Evolutionary conservation across 345 rosid genomes (phyloP), one percentile per base, ranked within the genome.

Genomic region (Eucalyptus fibrosa): DNA sequence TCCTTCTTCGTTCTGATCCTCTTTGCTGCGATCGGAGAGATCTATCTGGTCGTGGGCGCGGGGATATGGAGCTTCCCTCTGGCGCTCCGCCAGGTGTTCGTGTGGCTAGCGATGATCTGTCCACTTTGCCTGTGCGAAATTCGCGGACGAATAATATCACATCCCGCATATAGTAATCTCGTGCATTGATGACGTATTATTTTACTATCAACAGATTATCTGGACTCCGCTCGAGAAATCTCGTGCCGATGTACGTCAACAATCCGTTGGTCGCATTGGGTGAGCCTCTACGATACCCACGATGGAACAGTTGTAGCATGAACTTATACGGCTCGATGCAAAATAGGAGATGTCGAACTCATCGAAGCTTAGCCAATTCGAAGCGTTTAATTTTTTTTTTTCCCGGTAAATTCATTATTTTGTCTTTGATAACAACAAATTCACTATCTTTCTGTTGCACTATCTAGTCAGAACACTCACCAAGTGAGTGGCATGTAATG

Each of bases 171-270:
- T 40, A 3, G 30, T 77, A 12, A 26, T 40, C 85, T 40, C 30
- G 8, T 37, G 85, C 85, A 40, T 77, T 21, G 47, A 77, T 40
- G 83, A 40, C 42, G 26, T 77, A 6, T 19, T 40, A 40, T 21
- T 11, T 77, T 40, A 77, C 16, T 40, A 1, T 0, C 47, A 0
- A 26, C 0, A 21, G 83, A 77, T 77, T 24, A 12, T 40, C 83
- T 14, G 13, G 7, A 77, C 47, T 77, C 26, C 9, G 85, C 30
- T 40, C 16, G 30, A 40, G 44, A 19, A 37, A 77, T 21, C 85
- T 77, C 9, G 16, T 11, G 47, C 10, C 26, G 5, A 40, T 40
- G 28, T 21, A 40, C 47, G 4, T 12, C 13, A 77, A 40, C 28
- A 23, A 9, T 21, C 30, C 16, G 6, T 23, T 4, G 5, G 47